These are phyloP conservation scores for Tolypocladium nubicola DNA, from an alignment of 2,329 filamentous ascomycete species.

Conservation along the genomic window DNA sequence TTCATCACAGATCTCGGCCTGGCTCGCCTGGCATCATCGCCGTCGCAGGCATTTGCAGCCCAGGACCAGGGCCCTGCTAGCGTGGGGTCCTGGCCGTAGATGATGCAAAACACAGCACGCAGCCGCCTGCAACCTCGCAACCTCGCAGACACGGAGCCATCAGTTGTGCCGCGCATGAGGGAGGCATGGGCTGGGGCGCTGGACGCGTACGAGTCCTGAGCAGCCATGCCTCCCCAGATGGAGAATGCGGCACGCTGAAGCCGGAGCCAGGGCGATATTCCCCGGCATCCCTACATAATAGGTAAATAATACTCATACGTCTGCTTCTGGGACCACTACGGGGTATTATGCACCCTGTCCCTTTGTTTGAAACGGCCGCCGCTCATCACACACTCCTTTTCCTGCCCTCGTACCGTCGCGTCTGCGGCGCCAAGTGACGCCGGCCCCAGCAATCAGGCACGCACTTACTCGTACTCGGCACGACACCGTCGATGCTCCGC, in stretches of 20 bases:
- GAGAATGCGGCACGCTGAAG: too few relatives aligned
- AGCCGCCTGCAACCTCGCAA: too few relatives aligned
- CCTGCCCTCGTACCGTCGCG: not conserved
- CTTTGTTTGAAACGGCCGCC: not conserved
- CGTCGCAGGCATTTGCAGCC: not conserved
- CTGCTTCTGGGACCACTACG: not conserved
- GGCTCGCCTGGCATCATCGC: not conserved
- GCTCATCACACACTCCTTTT: not conserved
- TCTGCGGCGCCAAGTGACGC: not conserved
- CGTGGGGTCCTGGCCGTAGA: not conserved
- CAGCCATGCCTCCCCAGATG: too few relatives aligned
- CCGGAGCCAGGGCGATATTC: too few relatives aligned
- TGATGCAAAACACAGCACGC: too few relatives aligned
- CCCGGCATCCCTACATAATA: too few relatives aligned
- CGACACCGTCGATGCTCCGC: not conserved
- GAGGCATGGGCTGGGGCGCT: too few relatives aligned
- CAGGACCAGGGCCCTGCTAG: not conserved
- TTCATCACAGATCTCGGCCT: not conserved
- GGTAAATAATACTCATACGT: too few relatives aligned
- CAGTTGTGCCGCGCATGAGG: too few relatives aligned
- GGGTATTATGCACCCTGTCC: not conserved
- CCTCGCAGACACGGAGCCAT: too few relatives aligned
- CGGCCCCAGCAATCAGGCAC: not conserved
- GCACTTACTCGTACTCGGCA: not conserved
- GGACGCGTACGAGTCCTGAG: too few relatives aligned